Conservation (phyloP, 805 yeast species). For the Monosporozyma unispora region DNA sequence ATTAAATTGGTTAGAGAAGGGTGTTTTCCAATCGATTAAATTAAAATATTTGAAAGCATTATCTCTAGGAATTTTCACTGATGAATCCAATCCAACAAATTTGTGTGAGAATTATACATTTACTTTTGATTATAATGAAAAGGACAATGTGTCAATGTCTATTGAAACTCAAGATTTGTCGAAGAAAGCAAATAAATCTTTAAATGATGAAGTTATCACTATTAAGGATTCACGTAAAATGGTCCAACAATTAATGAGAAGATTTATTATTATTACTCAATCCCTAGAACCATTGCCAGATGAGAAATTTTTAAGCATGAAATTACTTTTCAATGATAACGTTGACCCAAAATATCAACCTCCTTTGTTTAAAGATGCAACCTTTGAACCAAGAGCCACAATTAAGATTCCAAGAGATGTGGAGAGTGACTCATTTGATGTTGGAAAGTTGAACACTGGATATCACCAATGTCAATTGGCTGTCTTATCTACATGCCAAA, state of each 20-base stretch:
- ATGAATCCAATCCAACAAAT: constrained; percentile 35
- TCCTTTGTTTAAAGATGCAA: constrained; percentile 37
- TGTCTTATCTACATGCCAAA: constrained; percentile 24
- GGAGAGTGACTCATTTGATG: not conserved
- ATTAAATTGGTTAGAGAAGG: constrained; percentile 46
- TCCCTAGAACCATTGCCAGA: constrained; percentile 43
- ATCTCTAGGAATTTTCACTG: constrained; percentile 38
- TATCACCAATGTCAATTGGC: constrained; percentile 27
- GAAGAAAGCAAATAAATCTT: constrained; percentile 15
- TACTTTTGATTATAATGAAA: constrained; percentile 34
- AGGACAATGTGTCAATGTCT: constrained; percentile 18
- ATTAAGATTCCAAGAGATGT: constrained; percentile 22
- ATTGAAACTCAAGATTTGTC: constrained; percentile 12
- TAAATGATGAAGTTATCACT: constrained; percentile 14
- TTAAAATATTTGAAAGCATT: constrained; percentile 36
- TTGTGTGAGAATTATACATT: constrained; percentile 46
- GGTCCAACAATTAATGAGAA: constrained; percentile 41
- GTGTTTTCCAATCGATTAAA: constrained; percentile 39
- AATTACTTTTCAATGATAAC: constrained; percentile 40
- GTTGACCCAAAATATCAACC: constrained; percentile 45
- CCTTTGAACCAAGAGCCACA: constrained; percentile 29
- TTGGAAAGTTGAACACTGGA: constrained; percentile 29
- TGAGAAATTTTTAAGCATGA: constrained; percentile 39
- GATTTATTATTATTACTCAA: constrained; percentile 47
- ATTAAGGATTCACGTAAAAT: constrained; percentile 35